Percentiles rank a stretch among this genome's conserved stretches.
phyloP scores from a whole-genome alignment of 140 eudicot species.

The Oenanthe javanica region DNA sequence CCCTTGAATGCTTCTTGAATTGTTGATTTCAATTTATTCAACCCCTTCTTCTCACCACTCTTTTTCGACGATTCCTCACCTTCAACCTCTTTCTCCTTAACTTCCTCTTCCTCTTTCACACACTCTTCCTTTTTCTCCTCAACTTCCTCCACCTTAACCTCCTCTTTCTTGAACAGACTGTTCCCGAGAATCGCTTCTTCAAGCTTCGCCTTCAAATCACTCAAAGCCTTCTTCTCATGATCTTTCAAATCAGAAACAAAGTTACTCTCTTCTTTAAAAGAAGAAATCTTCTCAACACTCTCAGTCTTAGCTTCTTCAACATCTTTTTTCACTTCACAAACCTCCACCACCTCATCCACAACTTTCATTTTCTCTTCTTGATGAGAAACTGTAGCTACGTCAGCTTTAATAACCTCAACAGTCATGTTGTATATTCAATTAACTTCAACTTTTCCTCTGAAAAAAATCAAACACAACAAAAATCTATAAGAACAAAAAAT shows the following conservation, averaged over 20 bases:
- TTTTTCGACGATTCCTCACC: background rate
- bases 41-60: conserved; percentile 38
- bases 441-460: background rate
- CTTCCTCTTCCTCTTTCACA: conserved; percentile 3
- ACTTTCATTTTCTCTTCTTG: conserved; percentile 13
- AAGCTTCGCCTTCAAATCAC: conserved; percentile 37
- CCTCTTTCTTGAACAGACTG: conserved; percentile 30
- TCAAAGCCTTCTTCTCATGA: conserved; percentile 47
- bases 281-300: conserved; percentile 40
- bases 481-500: background rate
- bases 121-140: conserved; percentile 5
- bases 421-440: conserved; percentile 21
- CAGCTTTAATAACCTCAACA: conserved; percentile 36
- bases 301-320: conserved; percentile 18
- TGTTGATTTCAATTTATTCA: conserved; percentile 17
- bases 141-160: conserved; percentile 7
- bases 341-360: conserved; percentile 16
- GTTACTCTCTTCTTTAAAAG: conserved; percentile 54
- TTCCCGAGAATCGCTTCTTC: conserved; percentile 44
- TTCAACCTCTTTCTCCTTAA: conserved; percentile 19
- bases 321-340: conserved; percentile 15
- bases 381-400: conserved; percentile 18
- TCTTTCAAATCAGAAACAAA: conserved; percentile 45
- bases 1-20: conserved; percentile 42
- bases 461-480: background rate